Percentiles rank a stretch among this genome's conserved stretches.
These are phyloP conservation scores for Saccharomyces cerevisiae DNA, from an alignment of 805 yeast genomes.

Conservation along the genomic window DNA sequence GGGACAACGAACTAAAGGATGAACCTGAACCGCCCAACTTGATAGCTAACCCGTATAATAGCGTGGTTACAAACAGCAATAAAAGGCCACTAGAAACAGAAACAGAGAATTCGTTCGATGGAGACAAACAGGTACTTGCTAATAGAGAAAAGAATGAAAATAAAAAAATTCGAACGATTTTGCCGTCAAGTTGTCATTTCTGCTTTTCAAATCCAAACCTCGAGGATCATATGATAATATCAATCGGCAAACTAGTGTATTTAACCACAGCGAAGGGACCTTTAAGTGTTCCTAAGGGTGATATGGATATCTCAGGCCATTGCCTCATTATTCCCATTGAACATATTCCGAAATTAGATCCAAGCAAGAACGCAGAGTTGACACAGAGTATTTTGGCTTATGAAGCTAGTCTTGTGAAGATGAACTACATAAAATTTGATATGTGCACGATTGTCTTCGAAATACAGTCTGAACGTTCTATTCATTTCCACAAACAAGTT, in stretches of 20 bases:
- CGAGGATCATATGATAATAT: constrained; percentile 70
- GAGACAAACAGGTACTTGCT: neutral
- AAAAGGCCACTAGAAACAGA: constrained; percentile 10
- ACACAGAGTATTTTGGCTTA: constrained; percentile 40
- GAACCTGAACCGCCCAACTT: constrained; percentile 18
- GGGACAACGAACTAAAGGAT: constrained; percentile 17
- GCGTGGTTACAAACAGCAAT: neutral
- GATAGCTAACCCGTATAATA: constrained; percentile 29
- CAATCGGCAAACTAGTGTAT: constrained; percentile 61
- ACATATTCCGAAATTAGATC: constrained; percentile 47
- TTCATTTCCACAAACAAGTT: constrained; percentile 74
- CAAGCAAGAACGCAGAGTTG: constrained; percentile 19
- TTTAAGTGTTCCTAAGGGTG: constrained; percentile 43
- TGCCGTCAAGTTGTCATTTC: constrained; percentile 66
- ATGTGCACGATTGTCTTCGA: constrained; percentile 59
- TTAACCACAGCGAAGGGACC: constrained; percentile 85
- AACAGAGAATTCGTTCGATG: constrained; percentile 1
- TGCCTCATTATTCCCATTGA: constrained; percentile 72
- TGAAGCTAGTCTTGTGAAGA: constrained; percentile 40
- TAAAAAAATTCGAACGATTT: constrained; percentile 35
- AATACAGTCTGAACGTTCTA: constrained; percentile 51
- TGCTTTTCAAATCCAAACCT: constrained; percentile 74
- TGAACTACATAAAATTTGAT: constrained; percentile 38
- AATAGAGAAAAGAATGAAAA: constrained; percentile 4
- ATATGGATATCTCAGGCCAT: constrained; percentile 65